These are phyloP conservation scores for Leishmania tropica DNA, from an alignment of 208 protist species.

Conservation along the genomic window DNA sequence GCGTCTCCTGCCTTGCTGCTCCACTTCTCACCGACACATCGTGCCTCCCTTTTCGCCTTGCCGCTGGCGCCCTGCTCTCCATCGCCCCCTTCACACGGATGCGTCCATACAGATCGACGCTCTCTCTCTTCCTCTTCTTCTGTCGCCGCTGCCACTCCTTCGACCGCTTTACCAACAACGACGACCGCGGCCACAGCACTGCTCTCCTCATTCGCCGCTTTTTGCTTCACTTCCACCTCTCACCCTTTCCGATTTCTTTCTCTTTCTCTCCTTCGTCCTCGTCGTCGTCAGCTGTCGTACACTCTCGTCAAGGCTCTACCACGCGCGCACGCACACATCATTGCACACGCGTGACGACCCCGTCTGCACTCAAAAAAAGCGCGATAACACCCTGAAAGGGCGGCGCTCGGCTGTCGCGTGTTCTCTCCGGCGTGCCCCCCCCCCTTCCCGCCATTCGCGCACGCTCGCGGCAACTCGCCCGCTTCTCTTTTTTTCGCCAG, in stretches of 20 bases:
- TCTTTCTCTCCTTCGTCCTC: background rate
- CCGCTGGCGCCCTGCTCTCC: background rate
- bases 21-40: background rate
- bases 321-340: background rate
- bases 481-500: background rate
- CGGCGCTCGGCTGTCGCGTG: too few relatives aligned
- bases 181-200: too few relatives aligned
- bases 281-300: background rate
- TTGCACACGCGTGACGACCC: background rate
- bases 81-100: background rate
- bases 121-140: background rate
- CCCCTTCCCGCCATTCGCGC: background rate
- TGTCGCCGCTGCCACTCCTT: too few relatives aligned
- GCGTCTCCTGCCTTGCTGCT: background rate
- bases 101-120: background rate
- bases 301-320: too few relatives aligned
- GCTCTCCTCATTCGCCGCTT: background rate
- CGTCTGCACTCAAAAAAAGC: background rate
- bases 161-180: too few relatives aligned
- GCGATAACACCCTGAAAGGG: background rate
- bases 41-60: background rate
- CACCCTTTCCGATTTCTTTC: background rate
- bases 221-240: background rate
- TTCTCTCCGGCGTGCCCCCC: too few relatives aligned
- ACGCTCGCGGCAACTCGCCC: background rate